Evolutionary conservation across 2,329 filamentous ascomycete genomes (phyloP).

Genomic region (Trichoderma polysporum): DNA sequence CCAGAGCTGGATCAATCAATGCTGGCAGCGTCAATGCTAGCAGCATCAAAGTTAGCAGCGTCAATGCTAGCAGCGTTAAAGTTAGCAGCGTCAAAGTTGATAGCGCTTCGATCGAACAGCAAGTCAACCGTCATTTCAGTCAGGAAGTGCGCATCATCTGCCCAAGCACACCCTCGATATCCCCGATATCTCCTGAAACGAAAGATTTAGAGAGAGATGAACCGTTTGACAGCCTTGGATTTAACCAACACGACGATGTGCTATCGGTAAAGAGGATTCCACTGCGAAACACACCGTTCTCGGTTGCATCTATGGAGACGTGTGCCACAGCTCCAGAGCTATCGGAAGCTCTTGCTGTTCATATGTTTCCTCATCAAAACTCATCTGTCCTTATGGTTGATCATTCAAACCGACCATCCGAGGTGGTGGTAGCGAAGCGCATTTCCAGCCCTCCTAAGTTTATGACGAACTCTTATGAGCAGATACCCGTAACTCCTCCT

Average conservation of each 20-base stretch:
- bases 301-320: slow-evolving; percentile 60
- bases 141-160: slow-evolving; percentile 13
- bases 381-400: slow-evolving; percentile 62
- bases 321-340: slow-evolving; percentile 61
- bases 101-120: background rate
- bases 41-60: background rate
- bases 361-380: slow-evolving; percentile 64
- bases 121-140: background rate
- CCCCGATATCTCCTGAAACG: background rate
- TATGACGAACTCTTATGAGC: slow-evolving; percentile 35
- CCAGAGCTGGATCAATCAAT: slow-evolving; percentile 47
- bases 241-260: slow-evolving; percentile 55
- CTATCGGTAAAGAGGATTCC: slow-evolving; percentile 54
- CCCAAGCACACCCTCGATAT: background rate
- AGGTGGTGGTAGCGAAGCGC: slow-evolving; percentile 42
- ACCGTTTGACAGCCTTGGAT: slow-evolving; percentile 37
- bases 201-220: slow-evolving; percentile 30
- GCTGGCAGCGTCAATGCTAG: background rate
- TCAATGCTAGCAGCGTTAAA: background rate
- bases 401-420: slow-evolving; percentile 52
- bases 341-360: slow-evolving; percentile 61
- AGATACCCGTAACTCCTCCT: slow-evolving; percentile 51
- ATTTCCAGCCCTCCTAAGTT: slow-evolving; percentile 37
- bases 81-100: background rate
- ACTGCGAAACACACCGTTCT: slow-evolving; percentile 62